Evolutionary conservation across 306 rosid genomes (phyloP).

Genomic region (Senna tora): DNA sequence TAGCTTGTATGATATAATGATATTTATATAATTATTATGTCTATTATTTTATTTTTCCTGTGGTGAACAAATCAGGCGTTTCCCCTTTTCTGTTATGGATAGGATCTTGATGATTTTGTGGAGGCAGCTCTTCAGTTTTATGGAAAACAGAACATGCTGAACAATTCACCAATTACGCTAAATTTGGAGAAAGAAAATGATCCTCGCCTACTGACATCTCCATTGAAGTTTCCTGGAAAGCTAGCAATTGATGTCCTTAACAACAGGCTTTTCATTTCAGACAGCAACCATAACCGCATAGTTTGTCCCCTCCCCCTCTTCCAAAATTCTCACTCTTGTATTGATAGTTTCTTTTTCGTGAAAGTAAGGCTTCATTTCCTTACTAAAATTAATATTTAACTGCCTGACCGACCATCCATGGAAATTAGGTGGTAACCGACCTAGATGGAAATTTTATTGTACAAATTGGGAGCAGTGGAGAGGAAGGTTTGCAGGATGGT

Average conservation of each 20-base stretch:
- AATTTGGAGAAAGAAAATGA: constrained; percentile 86
- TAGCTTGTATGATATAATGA: constrained; percentile 2
- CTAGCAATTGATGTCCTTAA: constrained; percentile 81
- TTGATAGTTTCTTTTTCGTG: background rate
- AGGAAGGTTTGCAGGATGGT: constrained; percentile 90
- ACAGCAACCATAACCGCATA: constrained; percentile 95
- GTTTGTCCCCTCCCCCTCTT: constrained; percentile 55
- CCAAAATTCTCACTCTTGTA: constrained; percentile 16
- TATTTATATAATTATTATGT: constrained; percentile 17
- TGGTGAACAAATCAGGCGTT: constrained; percentile 20
- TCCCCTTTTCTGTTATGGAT: constrained; percentile 28
- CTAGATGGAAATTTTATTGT: constrained; percentile 74
- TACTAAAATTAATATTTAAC: constrained; percentile 24
- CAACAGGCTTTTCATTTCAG: constrained; percentile 95
- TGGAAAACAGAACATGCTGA: constrained; percentile 72
- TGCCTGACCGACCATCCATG: constrained; percentile 42
- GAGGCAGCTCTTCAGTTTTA: constrained; percentile 92
- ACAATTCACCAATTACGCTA: constrained; percentile 65
- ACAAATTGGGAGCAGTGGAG: constrained; percentile 96
- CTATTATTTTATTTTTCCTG: constrained; percentile 14
- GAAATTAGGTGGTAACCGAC: constrained; percentile 81
- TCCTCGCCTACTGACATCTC: constrained; percentile 82
- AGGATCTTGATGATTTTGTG: constrained; percentile 94
- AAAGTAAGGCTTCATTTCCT: constrained; percentile 26
- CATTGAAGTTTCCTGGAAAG: constrained; percentile 97